Percentiles rank a stretch among this genome's conserved stretches.
phyloP scores from a whole-genome alignment of 1,284 basidiomycete species.

The Termitomyces sp. region DNA sequence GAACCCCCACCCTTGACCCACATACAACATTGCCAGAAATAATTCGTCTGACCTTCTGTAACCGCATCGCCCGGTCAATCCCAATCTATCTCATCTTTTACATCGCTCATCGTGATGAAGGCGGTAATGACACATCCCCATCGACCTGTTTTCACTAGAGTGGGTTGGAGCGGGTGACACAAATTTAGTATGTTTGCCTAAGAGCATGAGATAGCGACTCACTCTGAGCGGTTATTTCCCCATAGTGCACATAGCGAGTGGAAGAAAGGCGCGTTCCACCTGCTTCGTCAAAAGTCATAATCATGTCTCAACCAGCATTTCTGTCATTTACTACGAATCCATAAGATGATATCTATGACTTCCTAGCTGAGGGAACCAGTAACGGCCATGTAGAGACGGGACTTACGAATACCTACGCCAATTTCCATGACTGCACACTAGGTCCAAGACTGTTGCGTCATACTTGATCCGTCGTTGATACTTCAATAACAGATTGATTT shows the following conservation, averaged over 20 bases:
- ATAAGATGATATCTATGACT: not conserved
- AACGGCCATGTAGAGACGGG: constrained; percentile 43
- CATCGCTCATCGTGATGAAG: constrained; percentile 81
- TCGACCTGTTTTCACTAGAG: constrained; percentile 60
- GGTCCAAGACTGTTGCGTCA: constrained; percentile 20
- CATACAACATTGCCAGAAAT: constrained; percentile 76
- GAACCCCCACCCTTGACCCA: too few species aligned
- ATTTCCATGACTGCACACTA: constrained; percentile 77
- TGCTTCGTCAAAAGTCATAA: constrained; percentile 56
- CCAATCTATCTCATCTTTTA: constrained; percentile 87
- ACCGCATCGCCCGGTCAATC: constrained; percentile 67
- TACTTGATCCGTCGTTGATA: not conserved
- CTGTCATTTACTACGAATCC: not conserved
- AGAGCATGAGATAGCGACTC: constrained; percentile 24
- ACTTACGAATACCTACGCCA: constrained; percentile 55
- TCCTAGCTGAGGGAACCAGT: constrained; percentile 32
- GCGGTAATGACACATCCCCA: constrained; percentile 78
- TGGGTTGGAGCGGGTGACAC: not conserved
- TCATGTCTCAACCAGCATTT: constrained; percentile 56
- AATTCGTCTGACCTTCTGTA: constrained; percentile 69
- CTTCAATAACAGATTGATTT: constrained; percentile 57
- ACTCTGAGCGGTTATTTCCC: constrained; percentile 67
- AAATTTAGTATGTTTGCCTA: too few species aligned
- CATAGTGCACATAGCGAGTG: constrained; percentile 80
- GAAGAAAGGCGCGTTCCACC: constrained; percentile 75